phyloP scores from a whole-genome alignment of 305 asterid species.

The Lippia alba region DNA sequence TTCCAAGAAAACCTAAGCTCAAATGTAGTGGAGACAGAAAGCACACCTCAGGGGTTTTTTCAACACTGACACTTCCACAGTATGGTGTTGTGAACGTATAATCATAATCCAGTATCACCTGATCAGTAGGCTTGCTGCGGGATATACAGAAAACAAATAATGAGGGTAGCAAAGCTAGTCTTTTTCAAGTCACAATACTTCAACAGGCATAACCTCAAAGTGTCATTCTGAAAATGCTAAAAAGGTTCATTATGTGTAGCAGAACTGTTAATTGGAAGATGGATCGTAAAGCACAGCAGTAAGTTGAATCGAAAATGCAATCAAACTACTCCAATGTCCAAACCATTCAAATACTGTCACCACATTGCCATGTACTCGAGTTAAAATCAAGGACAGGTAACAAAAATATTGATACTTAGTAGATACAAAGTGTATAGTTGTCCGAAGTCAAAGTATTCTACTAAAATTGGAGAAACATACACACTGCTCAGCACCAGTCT shows the following conservation, averaged over 20 bases:
- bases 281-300: constrained; percentile 3
- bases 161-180: constrained; percentile 16
- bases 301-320: constrained; percentile 9
- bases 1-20: constrained; percentile 20
- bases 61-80: constrained; percentile 68
- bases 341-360: background rate
- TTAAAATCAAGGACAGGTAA: too few species aligned
- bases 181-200: background rate
- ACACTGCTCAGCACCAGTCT: too few species aligned
- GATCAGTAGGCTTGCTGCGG: constrained; percentile 79
- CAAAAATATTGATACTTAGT: background rate
- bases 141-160: constrained; percentile 34
- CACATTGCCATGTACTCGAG: background rate
- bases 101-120: constrained; percentile 91
- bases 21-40: constrained; percentile 35
- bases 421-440: background rate
- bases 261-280: background rate
- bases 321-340: background rate
- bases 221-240: background rate
- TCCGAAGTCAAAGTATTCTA: background rate
- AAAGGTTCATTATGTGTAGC: background rate
- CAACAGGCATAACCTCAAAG: background rate
- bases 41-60: constrained; percentile 65
- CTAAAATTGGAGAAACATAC: background rate
- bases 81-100: constrained; percentile 97